phyloP scores from a whole-genome alignment of 495 filamentous ascomycete genomes.

The Penicillium dipodomyicola region DNA sequence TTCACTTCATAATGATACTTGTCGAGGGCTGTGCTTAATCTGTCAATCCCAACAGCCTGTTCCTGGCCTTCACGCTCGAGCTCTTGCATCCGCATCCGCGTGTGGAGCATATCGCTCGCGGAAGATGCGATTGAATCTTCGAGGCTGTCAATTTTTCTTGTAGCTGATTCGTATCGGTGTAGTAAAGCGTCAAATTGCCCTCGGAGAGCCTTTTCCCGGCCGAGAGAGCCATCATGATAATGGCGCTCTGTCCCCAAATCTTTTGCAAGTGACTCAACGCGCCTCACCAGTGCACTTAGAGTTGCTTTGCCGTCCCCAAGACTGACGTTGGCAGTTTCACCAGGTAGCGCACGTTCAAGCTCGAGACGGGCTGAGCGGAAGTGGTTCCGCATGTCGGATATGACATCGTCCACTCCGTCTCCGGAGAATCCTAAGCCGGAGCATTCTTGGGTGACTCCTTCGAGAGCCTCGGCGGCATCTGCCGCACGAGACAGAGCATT shows the following conservation, averaged over 20 bases:
- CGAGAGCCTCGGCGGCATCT: conserved; percentile 38
- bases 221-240: conserved; percentile 31
- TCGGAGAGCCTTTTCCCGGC: conserved; percentile 38
- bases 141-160: conserved; percentile 46
- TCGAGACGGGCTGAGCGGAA: conserved; percentile 68
- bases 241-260: conserved; percentile 34
- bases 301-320: conserved; percentile 40
- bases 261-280: conserved; percentile 39
- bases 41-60: conserved; percentile 56
- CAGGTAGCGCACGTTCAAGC: conserved; percentile 64
- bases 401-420: conserved; percentile 43
- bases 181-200: conserved; percentile 45
- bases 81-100: conserved; percentile 44
- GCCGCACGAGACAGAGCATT: conserved; percentile 37
- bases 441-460: conserved; percentile 43
- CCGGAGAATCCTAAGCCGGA: conserved; percentile 56
- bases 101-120: conserved; percentile 47
- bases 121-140: conserved; percentile 59
- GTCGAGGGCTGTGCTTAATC: conserved; percentile 59
- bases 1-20: conserved; percentile 63
- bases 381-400: conserved; percentile 48
- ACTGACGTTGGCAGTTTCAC: conserved; percentile 53
- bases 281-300: conserved; percentile 35
- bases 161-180: conserved; percentile 36
- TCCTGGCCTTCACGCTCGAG: conserved; percentile 55